phyloP scores from a whole-genome alignment of 1,284 basidiomycete species.

The Cutaneotrichosporon sp. region DNA sequence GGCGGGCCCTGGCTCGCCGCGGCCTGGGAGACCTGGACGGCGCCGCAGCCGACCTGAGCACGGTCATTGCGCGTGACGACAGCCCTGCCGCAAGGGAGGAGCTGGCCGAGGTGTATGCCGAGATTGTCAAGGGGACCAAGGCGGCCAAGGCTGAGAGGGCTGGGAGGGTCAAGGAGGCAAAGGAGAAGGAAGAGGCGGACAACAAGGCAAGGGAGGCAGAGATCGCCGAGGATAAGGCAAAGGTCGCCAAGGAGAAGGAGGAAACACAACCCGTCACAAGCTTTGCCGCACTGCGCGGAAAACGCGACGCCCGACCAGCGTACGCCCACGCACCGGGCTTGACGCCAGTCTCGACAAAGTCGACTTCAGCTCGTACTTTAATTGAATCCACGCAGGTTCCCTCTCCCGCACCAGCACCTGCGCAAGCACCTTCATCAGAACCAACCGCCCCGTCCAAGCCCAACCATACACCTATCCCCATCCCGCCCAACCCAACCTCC shows the following conservation, averaged over 20 bases:
- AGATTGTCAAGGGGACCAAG: neutral
- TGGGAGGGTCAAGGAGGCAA: neutral
- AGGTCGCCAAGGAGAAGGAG: neutral
- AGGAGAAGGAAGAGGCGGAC: neutral
- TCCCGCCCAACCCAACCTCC: conserved; percentile 29
- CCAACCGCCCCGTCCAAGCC: neutral
- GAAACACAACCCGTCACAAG: neutral
- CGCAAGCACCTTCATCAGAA: neutral
- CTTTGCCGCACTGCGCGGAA: conserved; percentile 34
- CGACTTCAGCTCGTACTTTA: neutral
- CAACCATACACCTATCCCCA: conserved; percentile 2
- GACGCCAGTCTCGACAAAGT: neutral
- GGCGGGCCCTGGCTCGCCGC: conserved; percentile 44
- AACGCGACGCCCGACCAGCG: conserved; percentile 19
- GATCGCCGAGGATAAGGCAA: neutral
- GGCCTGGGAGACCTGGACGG: conserved; percentile 31
- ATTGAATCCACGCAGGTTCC: no score
- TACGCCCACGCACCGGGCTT: conserved; percentile 10
- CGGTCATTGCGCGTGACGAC: conserved; percentile 25
- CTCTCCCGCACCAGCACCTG: neutral
- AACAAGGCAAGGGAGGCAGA: neutral
- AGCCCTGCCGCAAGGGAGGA: conserved; percentile 41
- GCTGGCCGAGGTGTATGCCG: conserved; percentile 30
- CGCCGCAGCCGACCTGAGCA: conserved; percentile 25
- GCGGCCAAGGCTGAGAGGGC: neutral